Conservation (phyloP, 768 basidiomycete genomes). For the Pilatotrama ljubarskyi region DNA sequence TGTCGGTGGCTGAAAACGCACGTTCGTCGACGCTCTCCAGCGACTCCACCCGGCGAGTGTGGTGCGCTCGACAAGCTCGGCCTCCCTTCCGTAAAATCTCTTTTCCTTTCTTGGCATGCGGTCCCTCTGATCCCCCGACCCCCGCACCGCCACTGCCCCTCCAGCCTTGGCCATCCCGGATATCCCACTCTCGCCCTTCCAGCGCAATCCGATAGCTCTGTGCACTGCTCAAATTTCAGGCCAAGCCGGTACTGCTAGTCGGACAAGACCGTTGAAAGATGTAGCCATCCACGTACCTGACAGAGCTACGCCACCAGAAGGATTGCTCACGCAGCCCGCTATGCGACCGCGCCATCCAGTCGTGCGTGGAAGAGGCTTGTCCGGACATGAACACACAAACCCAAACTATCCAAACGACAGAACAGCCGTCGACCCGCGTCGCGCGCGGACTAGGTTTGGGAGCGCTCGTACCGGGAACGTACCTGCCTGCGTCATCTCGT, state of each 20-base stretch:
- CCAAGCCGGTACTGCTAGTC: neutral
- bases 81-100: neutral
- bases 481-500: neutral
- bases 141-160: neutral
- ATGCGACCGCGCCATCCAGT: neutral
- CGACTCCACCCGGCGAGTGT: slow-evolving; percentile 10
- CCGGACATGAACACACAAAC: slow-evolving; percentile 3
- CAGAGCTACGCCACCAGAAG: neutral
- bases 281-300: neutral
- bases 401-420: neutral
- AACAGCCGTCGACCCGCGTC: neutral
- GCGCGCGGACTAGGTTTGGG: neutral
- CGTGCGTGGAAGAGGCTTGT: neutral
- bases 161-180: slow-evolving; percentile 1
- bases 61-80: neutral
- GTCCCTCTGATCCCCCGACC: neutral
- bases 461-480: no score
- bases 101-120: slow-evolving; percentile 9
- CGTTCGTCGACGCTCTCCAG: slow-evolving; percentile 16
- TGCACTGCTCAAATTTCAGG: neutral
- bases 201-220: neutral
- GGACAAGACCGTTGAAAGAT: no score
- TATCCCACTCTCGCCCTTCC: neutral
- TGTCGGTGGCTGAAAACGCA: neutral
- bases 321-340: neutral